Evolutionary conservation across 2,329 filamentous ascomycete species (phyloP), one percentile per base, ranked within the genome.

Genomic region (Ceratocystis cacaofunesta): DNA sequence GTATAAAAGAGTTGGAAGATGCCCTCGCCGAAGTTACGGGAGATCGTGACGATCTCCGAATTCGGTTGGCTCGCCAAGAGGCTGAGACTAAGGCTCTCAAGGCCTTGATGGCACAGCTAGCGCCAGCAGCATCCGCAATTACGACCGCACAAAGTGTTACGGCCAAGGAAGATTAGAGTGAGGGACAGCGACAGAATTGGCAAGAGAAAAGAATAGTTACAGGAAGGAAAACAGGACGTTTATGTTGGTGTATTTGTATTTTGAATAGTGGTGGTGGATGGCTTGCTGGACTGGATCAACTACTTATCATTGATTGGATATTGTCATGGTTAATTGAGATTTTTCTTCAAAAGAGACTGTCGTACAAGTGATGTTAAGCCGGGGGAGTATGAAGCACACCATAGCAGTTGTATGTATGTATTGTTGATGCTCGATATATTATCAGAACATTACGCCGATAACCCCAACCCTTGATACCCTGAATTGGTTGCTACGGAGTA

Each of bases 61-160:
- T 88, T 64, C 79, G 81, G 68, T 79, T 88, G 67, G 85, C 84
- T 8, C 77, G 83, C 70, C 78, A 84, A 64, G 85, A 89, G 73
- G 85, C 85, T 2, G 85, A 89, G 75, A 79, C 82, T 1, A 80
- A 83, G 66, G 81, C 85, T 10, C 74, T 89, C 66, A 78, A 80
- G 70, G 80, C 79, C 68, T 76, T 84, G 74, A 70, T 80, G 67
- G 55, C 28, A 25, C 61, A 46, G 46, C 69, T 65, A 6, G 64
- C 58, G 57, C 60, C 60, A 19, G 60, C 43, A 19, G 60, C 30
- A 25, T 44, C 36, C 12, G 10, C 10, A 17, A 46, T 43, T 22
- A 61, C 60, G 25, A 46, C 8, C 10, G 43, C 60, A 7, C 52
- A 2, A 30, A 30, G 22, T 22, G 8, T 32, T 15, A 22, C 52